These are phyloP conservation scores for Penicillium sp. DNA, from an alignment of 2,329 filamentous ascomycete species.

Conservation along the genomic window DNA sequence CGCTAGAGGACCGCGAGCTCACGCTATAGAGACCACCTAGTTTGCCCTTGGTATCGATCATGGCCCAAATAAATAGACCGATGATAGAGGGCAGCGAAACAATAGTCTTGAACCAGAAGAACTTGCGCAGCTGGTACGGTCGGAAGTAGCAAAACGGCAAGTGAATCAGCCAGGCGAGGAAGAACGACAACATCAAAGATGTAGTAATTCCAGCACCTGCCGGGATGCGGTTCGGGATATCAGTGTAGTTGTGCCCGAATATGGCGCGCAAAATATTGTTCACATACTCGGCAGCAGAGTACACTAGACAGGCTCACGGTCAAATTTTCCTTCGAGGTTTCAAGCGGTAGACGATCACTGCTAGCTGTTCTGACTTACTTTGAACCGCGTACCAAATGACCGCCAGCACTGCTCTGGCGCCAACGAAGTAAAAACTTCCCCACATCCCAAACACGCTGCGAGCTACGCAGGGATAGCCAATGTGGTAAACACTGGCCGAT, in stretches of 20 bases:
- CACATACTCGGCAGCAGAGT: slow-evolving; percentile 5
- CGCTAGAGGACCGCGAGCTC: neutral
- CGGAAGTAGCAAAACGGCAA: slow-evolving; percentile 7
- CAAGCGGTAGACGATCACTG: too few relatives aligned
- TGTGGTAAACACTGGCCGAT: slow-evolving; percentile 1
- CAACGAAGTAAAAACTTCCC: slow-evolving; percentile 7
- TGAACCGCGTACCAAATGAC: slow-evolving; percentile 7
- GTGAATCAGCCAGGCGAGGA: slow-evolving; percentile 5
- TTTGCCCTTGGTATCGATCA: slow-evolving; percentile 1
- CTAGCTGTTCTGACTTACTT: neutral
- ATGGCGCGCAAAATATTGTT: slow-evolving; percentile 5
- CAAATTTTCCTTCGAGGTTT: too few relatives aligned
- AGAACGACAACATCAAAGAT: slow-evolving; percentile 4
- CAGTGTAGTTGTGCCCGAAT: slow-evolving; percentile 2
- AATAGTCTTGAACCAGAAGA: slow-evolving; percentile 5
- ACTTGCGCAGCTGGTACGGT: slow-evolving; percentile 3
- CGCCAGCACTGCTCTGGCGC: slow-evolving; percentile 4
- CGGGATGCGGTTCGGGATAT: slow-evolving; percentile 2
- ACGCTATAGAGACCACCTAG: slow-evolving; percentile 1
- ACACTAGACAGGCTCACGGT: too few relatives aligned
- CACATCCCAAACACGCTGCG: slow-evolving; percentile 7
- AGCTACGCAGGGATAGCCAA: slow-evolving; percentile 4
- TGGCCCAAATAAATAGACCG: slow-evolving; percentile 6
- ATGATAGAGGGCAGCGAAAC: slow-evolving; percentile 4
- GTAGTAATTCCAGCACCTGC: slow-evolving; percentile 3